Evolutionary conservation across 441 rosid species (phyloP), one percentile per base, ranked within the genome.

Genomic region (Biscutella auriculata): DNA sequence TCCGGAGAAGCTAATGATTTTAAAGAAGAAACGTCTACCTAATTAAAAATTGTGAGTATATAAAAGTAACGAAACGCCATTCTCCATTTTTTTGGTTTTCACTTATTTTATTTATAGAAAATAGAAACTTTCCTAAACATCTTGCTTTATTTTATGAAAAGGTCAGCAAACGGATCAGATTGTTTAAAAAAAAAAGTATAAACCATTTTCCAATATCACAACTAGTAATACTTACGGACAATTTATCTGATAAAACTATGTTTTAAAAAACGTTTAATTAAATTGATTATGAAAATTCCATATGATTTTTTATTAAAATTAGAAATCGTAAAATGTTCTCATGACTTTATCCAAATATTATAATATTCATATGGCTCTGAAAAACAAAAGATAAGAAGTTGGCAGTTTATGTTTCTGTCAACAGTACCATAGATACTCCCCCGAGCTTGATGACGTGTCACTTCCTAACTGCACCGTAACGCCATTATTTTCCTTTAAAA

Each of bases 11-110:
- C 32, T 59, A n/a, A 54, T 54, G 55, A 43, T 56, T 63, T 43
- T 43, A 35, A 19, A 57, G 68, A 63, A 57, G 61, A 69, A 69
- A 69, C 64, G 69, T 57, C 49, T 50, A 29, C 60, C 69, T 62
- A 63, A 57, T 28, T 42, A 32, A 30, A 46, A 17, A n/a, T n/a
- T n/a, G n/a, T 15, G 37, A 60, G 37, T 53, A 43, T 30, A 53
- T 53, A n/a, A 67, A 60, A 52, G 66, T 60, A 60, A 66, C 50
- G 55, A 66, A 66, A 67, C 66, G 52, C 57, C 52, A 29, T 45
- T 52, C 25, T 44, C 16, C 16, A n/a, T 32, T 49, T 27, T 35
- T 10, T n/a, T 17, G 6, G 19, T 15, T 9, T 34, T 41, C 10
- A 9, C 5, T 14, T 36, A 6, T 1, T 11, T 10, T 23, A 19